These are phyloP conservation scores for Solanum acaule DNA, from an alignment of 257 asterid genomes.

Conservation along the genomic window DNA sequence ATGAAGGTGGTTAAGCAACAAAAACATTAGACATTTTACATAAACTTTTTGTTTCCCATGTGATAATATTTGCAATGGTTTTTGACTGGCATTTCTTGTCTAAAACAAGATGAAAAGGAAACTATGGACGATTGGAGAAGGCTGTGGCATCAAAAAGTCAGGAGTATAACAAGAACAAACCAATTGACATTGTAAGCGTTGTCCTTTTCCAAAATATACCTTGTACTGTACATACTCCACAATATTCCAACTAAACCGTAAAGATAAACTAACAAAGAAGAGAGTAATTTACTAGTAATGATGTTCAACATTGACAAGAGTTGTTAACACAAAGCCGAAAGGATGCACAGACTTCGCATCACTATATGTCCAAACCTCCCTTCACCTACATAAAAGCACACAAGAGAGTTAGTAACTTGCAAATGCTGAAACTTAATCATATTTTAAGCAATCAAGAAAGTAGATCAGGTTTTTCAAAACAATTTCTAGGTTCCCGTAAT, in stretches of 20 bases:
- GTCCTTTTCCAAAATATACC: neutral
- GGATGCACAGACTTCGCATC: neutral
- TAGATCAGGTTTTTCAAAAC: neutral
- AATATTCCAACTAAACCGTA: neutral
- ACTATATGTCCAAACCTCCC: neutral
- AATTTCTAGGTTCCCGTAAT: neutral
- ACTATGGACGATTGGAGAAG: constrained; percentile 96
- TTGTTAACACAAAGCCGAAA: neutral
- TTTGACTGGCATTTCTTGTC: neutral
- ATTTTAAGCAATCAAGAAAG: neutral
- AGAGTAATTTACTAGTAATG: too few species aligned
- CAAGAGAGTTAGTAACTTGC: neutral
- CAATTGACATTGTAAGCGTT: constrained; percentile 78
- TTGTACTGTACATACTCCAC: neutral
- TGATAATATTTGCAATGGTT: neutral
- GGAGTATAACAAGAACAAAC: constrained; percentile 93
- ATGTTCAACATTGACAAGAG: neutral
- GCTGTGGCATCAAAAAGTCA: constrained; percentile 76
- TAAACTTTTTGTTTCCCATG: neutral
- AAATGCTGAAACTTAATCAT: neutral
- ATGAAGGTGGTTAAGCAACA: constrained; percentile 29
- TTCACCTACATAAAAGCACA: neutral
- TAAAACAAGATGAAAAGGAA: constrained; percentile 16
- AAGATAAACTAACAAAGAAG: neutral
- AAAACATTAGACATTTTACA: neutral